Evolutionary conservation across 345 rosid species (phyloP).

Genomic region (Aquilaria sinensis): DNA sequence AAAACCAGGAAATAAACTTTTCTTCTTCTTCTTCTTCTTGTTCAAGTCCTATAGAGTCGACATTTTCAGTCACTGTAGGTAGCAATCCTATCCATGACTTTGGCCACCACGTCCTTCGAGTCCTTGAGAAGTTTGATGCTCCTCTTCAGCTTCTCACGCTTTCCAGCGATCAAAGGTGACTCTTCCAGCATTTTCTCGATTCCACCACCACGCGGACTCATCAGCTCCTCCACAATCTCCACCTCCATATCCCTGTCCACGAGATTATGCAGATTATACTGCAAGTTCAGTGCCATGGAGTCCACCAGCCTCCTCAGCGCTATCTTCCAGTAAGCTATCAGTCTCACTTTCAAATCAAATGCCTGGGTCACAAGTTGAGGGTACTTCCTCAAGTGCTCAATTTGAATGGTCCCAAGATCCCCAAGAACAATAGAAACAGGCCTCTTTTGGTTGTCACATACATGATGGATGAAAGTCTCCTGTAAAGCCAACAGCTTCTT

Average conservation of each 20-base stretch:
- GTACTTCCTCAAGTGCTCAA: conserved; percentile 2
- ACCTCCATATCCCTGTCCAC: conserved; percentile 20
- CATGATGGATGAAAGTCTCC: neutral
- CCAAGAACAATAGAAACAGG: neutral
- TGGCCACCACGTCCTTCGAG: conserved; percentile 20
- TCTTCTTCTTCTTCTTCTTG: too few relatives aligned
- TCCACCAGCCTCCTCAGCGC: conserved; percentile 26
- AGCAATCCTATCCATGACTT: conserved; percentile 7
- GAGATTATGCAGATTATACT: conserved; percentile 11
- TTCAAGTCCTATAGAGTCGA: too few relatives aligned
- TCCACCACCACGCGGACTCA: conserved; percentile 10
- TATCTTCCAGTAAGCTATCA: conserved; percentile 24
- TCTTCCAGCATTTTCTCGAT: conserved; percentile 27
- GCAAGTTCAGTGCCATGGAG: conserved; percentile 22
- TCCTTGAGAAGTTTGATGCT: conserved; percentile 23
- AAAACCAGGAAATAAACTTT: too few relatives aligned
- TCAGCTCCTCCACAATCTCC: conserved; percentile 18
- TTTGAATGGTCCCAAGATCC: conserved; percentile 6
- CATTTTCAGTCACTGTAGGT: neutral
- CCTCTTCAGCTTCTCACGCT: conserved; percentile 27
- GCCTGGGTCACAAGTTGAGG: neutral
- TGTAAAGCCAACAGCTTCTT: conserved; percentile 14
- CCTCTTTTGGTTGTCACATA: neutral
- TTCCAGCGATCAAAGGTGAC: conserved; percentile 19
- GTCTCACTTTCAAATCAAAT: conserved; percentile 24